Evolutionary conservation across 2,329 filamentous ascomycete genomes (phyloP).

Genomic region (Sporothrix globosa): DNA sequence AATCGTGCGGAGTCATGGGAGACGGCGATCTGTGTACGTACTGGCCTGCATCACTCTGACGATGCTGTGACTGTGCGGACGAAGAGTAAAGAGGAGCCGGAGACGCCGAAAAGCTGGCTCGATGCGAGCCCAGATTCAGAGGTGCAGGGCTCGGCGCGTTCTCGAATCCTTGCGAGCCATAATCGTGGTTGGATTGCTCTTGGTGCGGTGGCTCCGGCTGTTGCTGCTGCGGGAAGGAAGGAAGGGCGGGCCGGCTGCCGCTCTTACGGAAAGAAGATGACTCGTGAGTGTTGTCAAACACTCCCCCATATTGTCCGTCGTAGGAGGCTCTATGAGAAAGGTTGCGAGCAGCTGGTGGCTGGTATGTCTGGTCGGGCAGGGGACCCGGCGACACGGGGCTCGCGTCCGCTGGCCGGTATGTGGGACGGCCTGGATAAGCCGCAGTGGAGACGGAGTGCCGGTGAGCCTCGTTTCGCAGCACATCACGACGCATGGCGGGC

Average conservation of each 20-base stretch:
- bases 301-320: slow-evolving; percentile 55
- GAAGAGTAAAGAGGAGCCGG: slow-evolving; percentile 41
- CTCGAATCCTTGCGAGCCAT: slow-evolving; percentile 46
- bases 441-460: slow-evolving; percentile 51
- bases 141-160: slow-evolving; percentile 50
- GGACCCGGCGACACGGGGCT: slow-evolving; percentile 49
- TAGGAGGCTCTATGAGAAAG: slow-evolving; percentile 56
- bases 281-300: slow-evolving; percentile 66
- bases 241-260: slow-evolving; percentile 38
- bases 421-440: slow-evolving; percentile 57
- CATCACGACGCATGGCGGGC: slow-evolving; percentile 61
- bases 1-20: slow-evolving; percentile 23
- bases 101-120: slow-evolving; percentile 39
- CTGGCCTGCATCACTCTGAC: slow-evolving; percentile 26
- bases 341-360: slow-evolving; percentile 50
- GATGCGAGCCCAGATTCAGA: slow-evolving; percentile 47
- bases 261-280: slow-evolving; percentile 39
- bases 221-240: slow-evolving; percentile 31
- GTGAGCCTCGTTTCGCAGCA: slow-evolving; percentile 61
- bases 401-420: slow-evolving; percentile 55
- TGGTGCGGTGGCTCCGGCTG: slow-evolving; percentile 33
- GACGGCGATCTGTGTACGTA: slow-evolving; percentile 30
- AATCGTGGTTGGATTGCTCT: slow-evolving; percentile 31
- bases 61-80: slow-evolving; percentile 30
- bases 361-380: slow-evolving; percentile 41